phyloP scores from a whole-genome alignment of 305 asterid species.

The Solanum aculeatissimum region DNA sequence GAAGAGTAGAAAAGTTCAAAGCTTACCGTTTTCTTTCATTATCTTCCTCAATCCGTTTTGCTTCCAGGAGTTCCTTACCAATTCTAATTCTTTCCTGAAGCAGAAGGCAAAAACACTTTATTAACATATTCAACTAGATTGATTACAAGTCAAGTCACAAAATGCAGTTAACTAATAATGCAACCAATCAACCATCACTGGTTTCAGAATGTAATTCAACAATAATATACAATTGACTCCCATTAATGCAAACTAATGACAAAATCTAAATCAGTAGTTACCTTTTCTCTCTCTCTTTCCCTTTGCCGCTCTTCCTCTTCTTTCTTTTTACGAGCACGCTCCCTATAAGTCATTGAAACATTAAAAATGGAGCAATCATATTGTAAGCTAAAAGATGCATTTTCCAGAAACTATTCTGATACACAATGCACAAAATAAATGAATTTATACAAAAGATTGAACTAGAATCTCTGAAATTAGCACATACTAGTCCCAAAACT shows the following conservation, averaged over 20 bases:
- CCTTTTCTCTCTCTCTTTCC: conserved; percentile 98
- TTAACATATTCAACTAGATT: neutral
- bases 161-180: neutral
- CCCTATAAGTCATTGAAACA: conserved; percentile 11
- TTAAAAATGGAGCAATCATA: neutral
- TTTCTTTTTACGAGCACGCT: conserved; percentile 94
- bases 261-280: conserved; percentile 11
- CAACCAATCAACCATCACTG: neutral
- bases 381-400: neutral
- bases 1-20: conserved; percentile 1
- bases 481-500: neutral
- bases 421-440: neutral
- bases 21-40: conserved; percentile 97
- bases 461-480: neutral
- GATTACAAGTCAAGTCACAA: neutral
- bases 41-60: conserved; percentile 92
- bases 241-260: neutral
- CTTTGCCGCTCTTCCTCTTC: conserved; percentile 92
- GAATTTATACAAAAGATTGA: neutral
- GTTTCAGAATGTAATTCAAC: neutral
- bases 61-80: conserved; percentile 90
- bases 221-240: neutral
- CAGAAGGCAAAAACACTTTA: conserved; percentile 7
- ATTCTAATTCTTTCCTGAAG: conserved; percentile 86
- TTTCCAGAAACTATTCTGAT: neutral